Percentiles rank a stretch among this genome's conserved stretches.
These are phyloP conservation scores for Entophlyctis helioformis DNA, from an alignment of 192 early-diverging fungal species.

Conservation along the genomic window DNA sequence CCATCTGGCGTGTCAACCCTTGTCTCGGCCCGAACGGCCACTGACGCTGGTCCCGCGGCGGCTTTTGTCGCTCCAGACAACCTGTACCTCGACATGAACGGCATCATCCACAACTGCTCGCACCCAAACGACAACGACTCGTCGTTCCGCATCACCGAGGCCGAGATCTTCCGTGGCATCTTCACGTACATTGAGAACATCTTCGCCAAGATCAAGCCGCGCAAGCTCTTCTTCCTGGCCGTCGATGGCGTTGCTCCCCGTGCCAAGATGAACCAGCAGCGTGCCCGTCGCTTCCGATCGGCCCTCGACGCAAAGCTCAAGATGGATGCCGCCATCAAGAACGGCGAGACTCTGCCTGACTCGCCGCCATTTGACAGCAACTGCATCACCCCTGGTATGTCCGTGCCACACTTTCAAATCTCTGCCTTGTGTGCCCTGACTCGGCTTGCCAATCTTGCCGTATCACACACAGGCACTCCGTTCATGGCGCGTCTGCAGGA, in stretches of 20 bases:
- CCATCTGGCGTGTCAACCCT: too few relatives aligned
- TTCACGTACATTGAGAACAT: conserved; percentile 95
- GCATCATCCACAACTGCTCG: conserved; percentile 94
- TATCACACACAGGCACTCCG: conserved; percentile 65
- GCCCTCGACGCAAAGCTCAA: conserved; percentile 32
- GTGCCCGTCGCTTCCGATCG: conserved; percentile 39
- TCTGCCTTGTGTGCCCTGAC: too few relatives aligned
- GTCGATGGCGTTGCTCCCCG: conserved; percentile 66
- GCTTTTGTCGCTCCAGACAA: too few relatives aligned
- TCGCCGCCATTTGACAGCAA: conserved; percentile 43
- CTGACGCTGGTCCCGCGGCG: conserved; percentile 8
- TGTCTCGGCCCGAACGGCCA: conserved; percentile 8
- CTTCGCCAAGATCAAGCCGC: conserved; percentile 84
- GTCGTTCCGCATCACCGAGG: conserved; percentile 81
- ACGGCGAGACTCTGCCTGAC: conserved; percentile 57
- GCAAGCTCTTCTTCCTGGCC: conserved; percentile 90
- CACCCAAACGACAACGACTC: conserved; percentile 84
- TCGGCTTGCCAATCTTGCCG: neutral
- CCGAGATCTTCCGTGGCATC: conserved; percentile 83
- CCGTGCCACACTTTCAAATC: neutral
- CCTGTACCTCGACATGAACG: conserved; percentile 98
- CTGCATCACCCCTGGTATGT: conserved; percentile 43
- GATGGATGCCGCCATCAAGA: conserved; percentile 49
- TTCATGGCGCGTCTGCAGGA: conserved; percentile 89
- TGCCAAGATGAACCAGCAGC: conserved; percentile 55